phyloP scores from a whole-genome alignment of 495 filamentous ascomycete genomes.

The Penicillium chermesinum region DNA sequence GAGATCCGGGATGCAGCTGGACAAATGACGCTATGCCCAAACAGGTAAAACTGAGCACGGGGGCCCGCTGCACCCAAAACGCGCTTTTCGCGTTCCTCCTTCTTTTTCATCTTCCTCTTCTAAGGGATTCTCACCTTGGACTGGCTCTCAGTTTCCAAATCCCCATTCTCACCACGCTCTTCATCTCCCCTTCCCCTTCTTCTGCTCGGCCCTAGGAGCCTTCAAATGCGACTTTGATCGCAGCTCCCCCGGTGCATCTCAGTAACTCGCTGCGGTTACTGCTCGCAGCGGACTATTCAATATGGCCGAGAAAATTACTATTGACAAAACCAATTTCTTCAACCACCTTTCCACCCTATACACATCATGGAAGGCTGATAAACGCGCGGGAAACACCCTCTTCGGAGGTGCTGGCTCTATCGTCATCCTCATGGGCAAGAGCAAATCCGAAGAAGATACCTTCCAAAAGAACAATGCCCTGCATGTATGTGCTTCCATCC shows the following conservation, averaged over 20 bases:
- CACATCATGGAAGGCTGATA: slow-evolving; percentile 92
- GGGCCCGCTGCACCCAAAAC: slow-evolving; percentile 15
- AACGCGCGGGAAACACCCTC: slow-evolving; percentile 66
- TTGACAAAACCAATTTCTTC: slow-evolving; percentile 88
- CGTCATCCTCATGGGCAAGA: slow-evolving; percentile 88
- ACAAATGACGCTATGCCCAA: slow-evolving; percentile 11
- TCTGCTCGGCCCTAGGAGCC: background rate
- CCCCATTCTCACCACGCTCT: background rate
- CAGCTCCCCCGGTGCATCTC: background rate
- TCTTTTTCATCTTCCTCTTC: slow-evolving; percentile 4
- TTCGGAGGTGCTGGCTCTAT: slow-evolving; percentile 84
- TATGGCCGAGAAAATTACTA: slow-evolving; percentile 69
- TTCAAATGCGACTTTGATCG: slow-evolving; percentile 6
- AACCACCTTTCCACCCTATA: slow-evolving; percentile 82
- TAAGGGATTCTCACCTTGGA: background rate
- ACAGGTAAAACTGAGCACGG: slow-evolving; percentile 25
- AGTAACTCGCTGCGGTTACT: slow-evolving; percentile 12
- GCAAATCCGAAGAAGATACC: slow-evolving; percentile 65
- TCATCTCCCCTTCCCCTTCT: background rate
- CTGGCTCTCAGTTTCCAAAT: background rate
- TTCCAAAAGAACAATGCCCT: slow-evolving; percentile 94
- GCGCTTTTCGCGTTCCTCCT: slow-evolving; percentile 29
- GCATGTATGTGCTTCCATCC: slow-evolving; percentile 59
- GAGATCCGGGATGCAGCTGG: background rate
- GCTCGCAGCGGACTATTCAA: slow-evolving; percentile 16